Conservation (phyloP, 768 basidiomycete species). For the Lactarius vividus region DNA sequence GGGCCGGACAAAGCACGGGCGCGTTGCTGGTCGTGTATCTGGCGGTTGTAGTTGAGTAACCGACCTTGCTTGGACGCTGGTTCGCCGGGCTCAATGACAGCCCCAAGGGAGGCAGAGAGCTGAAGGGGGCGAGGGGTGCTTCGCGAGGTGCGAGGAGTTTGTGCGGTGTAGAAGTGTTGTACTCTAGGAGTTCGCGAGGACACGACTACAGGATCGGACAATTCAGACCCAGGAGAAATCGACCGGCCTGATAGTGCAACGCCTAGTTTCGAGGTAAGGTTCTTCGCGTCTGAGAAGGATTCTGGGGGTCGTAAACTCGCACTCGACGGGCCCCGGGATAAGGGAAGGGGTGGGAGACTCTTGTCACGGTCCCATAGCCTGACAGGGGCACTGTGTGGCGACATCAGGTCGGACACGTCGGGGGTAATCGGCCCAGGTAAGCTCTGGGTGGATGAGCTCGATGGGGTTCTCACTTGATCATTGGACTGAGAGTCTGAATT, state of each 20-base stretch:
- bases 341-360: constrained; percentile 25
- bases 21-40: constrained; percentile 28
- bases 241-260: neutral
- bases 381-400: neutral
- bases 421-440: constrained; percentile 24
- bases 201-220: constrained; percentile 8
- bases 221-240: constrained; percentile 21
- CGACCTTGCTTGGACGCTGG: constrained; percentile 22
- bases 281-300: constrained; percentile 14
- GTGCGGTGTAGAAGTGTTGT: neutral
- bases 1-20: constrained; percentile 13
- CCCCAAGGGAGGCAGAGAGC: constrained; percentile 14
- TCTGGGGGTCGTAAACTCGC: neutral
- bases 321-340: constrained; percentile 22
- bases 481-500: constrained; percentile 9
- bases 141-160: constrained; percentile 9
- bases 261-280: neutral
- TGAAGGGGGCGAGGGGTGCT: constrained; percentile 27
- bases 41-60: constrained; percentile 27
- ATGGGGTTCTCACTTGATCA: constrained; percentile 22
- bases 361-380: constrained; percentile 25
- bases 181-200: constrained; percentile 10
- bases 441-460: constrained; percentile 26
- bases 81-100: constrained; percentile 24
- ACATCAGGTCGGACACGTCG: constrained; percentile 12